phyloP scores from a whole-genome alignment of 1,284 basidiomycete genomes.

The Dichomitus squalens region DNA sequence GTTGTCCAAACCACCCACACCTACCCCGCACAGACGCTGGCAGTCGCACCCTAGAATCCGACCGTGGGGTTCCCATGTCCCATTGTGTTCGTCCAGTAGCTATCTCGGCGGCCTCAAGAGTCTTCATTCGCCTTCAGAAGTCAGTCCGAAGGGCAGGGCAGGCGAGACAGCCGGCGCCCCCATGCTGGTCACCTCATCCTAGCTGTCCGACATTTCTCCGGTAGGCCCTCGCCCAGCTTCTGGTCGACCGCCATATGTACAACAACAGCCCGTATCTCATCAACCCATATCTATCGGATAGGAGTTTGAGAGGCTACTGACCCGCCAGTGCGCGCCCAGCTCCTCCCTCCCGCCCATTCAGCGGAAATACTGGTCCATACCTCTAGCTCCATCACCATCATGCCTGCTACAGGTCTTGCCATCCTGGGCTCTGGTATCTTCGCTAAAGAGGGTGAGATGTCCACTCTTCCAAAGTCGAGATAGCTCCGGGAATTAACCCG shows the following conservation, averaged over 20 bases:
- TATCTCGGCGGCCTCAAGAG: neutral
- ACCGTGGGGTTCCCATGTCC: neutral
- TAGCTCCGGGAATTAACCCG: conserved; percentile 38
- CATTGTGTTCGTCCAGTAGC: neutral
- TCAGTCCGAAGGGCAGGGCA: neutral
- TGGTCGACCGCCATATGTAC: neutral
- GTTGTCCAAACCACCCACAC: conserved; percentile 1
- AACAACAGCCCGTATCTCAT: neutral
- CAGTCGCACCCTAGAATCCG: neutral
- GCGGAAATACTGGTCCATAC: conserved; percentile 4
- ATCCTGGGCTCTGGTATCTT: conserved; percentile 77
- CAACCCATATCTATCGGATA: conserved; percentile 11
- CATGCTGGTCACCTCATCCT: conserved; percentile 11
- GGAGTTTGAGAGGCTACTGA: neutral
- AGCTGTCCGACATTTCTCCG: conserved; percentile 20
- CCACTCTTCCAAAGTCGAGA: conserved; percentile 13
- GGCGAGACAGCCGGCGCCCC: conserved; percentile 5
- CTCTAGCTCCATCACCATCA: conserved; percentile 11
- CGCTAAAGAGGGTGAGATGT: conserved; percentile 62
- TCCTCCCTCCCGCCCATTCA: conserved; percentile 2
- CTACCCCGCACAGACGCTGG: neutral
- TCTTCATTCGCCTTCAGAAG: neutral
- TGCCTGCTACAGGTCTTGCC: conserved; percentile 45
- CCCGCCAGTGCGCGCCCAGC: neutral
- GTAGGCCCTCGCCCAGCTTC: conserved; percentile 3